phyloP scores from a whole-genome alignment of 192 early-diverging fungal genomes.

The Backusella australiensis region DNA sequence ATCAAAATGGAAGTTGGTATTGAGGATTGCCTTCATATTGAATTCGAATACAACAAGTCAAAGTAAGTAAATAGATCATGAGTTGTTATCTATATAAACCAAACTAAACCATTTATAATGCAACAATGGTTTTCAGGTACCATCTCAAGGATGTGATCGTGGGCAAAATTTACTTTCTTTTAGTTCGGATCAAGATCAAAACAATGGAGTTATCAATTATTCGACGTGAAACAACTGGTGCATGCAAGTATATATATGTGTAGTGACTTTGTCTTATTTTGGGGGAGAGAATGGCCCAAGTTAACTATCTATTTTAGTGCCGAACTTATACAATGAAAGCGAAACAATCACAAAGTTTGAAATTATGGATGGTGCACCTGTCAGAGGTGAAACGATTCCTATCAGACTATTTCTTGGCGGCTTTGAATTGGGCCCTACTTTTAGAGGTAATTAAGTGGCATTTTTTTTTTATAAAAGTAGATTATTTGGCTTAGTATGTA shows the following conservation, averaged over 20 bases:
- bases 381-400: slow-evolving; percentile 95
- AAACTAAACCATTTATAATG: not conserved
- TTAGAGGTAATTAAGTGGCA: slow-evolving; percentile 47
- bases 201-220: slow-evolving; percentile 99
- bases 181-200: slow-evolving; percentile 99
- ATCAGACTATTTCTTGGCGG: slow-evolving; percentile 96
- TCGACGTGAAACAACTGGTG: slow-evolving; percentile 94
- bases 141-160: slow-evolving; percentile 99
- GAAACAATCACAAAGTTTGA: slow-evolving; percentile 99
- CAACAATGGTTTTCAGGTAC: slow-evolving; percentile 56
- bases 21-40: slow-evolving; percentile 98
- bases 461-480: slow-evolving; percentile 33
- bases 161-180: slow-evolving; percentile 98
- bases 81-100: not conserved
- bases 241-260: slow-evolving; percentile 44
- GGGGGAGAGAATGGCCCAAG: not conserved
- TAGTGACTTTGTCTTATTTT: not conserved
- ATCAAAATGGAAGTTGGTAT: slow-evolving; percentile 99
- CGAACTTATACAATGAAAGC: slow-evolving; percentile 98
- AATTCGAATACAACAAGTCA: slow-evolving; percentile 99
- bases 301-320: slow-evolving; percentile 47
- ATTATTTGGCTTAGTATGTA: not conserved
- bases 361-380: slow-evolving; percentile 99
- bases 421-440: slow-evolving; percentile 99
- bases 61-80: slow-evolving; percentile 58